A percentile compares a stretch with the other conserved stretches of the same genome.
Evolutionary conservation across 208 protist genomes (phyloP).

Genomic region (Leishmania gerbilli): DNA sequence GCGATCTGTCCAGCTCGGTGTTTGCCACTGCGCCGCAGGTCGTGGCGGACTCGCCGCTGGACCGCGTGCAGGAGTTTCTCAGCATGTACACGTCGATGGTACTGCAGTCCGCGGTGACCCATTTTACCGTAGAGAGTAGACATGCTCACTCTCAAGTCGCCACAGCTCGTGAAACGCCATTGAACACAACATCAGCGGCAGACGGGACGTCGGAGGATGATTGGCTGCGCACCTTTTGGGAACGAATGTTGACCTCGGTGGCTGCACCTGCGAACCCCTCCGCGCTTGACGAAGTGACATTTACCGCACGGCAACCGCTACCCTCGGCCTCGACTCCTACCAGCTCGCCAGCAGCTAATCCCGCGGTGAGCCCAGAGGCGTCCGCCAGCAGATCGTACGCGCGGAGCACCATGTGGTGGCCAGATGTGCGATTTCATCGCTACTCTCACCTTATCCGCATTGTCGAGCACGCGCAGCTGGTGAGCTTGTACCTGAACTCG

Average conservation of each 20-base stretch:
- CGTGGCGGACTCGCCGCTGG: conserved; percentile 20
- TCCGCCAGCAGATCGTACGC: background rate
- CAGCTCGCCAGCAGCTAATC: background rate
- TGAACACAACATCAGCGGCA: background rate
- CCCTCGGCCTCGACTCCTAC: background rate
- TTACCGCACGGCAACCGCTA: background rate
- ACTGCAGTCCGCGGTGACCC: conserved; percentile 37
- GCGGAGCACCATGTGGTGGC: conserved; percentile 57
- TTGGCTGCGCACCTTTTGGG: conserved; percentile 3
- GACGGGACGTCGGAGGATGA: background rate
- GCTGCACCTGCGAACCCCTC: background rate
- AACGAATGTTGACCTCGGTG: background rate
- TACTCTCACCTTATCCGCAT: conserved; percentile 38
- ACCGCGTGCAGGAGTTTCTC: conserved; percentile 44
- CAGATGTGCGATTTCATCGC: conserved; percentile 35
- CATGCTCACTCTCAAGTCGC: conserved; percentile 8
- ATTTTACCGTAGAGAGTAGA: conserved; percentile 25
- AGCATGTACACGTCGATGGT: conserved; percentile 39
- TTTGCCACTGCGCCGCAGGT: background rate
- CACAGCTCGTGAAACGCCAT: conserved; percentile 3
- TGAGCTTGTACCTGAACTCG: conserved; percentile 26
- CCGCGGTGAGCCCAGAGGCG: conserved; percentile 5
- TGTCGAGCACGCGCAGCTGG: conserved; percentile 45
- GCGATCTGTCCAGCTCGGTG: background rate
- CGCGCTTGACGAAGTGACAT: background rate